Evolutionary conservation across 2,329 filamentous ascomycete species (phyloP).

Genomic region (Metarhizium album): DNA sequence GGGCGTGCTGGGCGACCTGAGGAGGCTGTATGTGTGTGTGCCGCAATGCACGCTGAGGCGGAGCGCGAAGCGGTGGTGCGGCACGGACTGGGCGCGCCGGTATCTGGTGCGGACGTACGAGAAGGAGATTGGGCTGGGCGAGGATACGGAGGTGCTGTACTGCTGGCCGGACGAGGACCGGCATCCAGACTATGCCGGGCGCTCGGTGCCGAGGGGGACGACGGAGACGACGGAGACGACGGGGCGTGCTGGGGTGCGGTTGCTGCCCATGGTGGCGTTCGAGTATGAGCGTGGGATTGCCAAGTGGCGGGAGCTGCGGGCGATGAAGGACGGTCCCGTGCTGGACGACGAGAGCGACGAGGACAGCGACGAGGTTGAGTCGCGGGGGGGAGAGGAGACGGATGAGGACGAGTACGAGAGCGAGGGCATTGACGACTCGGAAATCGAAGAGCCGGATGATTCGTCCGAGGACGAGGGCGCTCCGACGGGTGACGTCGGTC

Average conservation of each 20-base stretch:
- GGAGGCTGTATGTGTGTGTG: constrained; percentile 15
- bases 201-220: constrained; percentile 11
- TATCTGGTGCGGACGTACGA: constrained; percentile 19
- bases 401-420: constrained; percentile 26
- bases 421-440: constrained; percentile 27
- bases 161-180: constrained; percentile 24
- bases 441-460: constrained; percentile 15
- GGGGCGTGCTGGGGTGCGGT: constrained; percentile 9
- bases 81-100: constrained; percentile 17
- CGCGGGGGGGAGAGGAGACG: neutral
- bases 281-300: constrained; percentile 11
- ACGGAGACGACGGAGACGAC: fast-evolving
- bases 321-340: constrained; percentile 1
- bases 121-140: constrained; percentile 13
- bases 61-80: constrained; percentile 20
- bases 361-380: constrained; percentile 8
- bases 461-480: constrained; percentile 11
- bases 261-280: constrained; percentile 23
- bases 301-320: constrained; percentile 10
- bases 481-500: neutral
- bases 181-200: constrained; percentile 18
- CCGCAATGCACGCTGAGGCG: neutral
- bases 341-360: constrained; percentile 8
- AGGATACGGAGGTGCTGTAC: constrained; percentile 15
- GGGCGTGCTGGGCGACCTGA: constrained; percentile 15